phyloP scores from a whole-genome alignment of 306 rosid genomes.

The Cucurbita pepo region DNA sequence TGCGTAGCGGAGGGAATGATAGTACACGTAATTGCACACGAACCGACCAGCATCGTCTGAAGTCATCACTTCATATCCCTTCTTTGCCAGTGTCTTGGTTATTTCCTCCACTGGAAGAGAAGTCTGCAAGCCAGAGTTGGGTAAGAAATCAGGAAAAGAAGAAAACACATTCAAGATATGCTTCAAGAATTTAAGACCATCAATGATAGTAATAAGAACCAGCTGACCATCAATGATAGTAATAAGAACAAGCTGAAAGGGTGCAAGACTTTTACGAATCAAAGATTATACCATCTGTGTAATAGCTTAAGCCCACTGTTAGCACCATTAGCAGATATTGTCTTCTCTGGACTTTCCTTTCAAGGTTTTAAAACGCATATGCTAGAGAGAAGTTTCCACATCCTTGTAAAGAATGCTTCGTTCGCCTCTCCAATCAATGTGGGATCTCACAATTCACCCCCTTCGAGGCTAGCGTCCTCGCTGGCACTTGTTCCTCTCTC shows the following conservation, averaged over 20 bases:
- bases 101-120: conserved; percentile 72
- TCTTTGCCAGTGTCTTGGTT: conserved; percentile 51
- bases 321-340: no score
- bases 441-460: no score
- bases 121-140: conserved; percentile 34
- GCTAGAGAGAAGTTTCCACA: no score
- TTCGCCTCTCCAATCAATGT: no score
- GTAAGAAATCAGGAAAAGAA: not conserved
- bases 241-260: not conserved
- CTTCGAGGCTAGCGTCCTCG: no score
- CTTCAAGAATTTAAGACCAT: not conserved
- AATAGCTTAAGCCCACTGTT: no score
- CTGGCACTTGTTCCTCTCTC: no score
- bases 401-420: no score
- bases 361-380: no score
- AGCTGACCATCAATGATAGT: not conserved
- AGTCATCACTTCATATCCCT: conserved; percentile 65
- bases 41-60: conserved; percentile 95
- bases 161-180: not conserved
- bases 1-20: conserved; percentile 77
- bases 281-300: not conserved
- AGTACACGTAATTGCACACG: conserved; percentile 92
- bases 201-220: not conserved
- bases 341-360: no score
- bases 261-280: not conserved